Conservation (phyloP, 257 asterid genomes). For the Fraxinus excelsior region DNA sequence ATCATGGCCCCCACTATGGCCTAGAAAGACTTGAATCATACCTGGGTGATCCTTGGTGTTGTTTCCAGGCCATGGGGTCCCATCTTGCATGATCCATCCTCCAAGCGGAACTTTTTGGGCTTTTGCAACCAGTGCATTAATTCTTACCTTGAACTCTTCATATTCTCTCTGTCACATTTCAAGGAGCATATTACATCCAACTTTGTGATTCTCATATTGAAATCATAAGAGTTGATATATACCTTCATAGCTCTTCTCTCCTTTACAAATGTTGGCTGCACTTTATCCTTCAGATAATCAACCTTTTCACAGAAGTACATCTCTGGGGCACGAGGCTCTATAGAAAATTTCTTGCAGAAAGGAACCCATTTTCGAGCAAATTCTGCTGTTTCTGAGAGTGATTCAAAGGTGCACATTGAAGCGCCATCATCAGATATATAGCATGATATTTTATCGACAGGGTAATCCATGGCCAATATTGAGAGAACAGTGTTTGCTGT, state of each 20-base stretch:
- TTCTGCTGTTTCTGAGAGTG: constrained; percentile 94
- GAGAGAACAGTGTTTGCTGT: constrained; percentile 91
- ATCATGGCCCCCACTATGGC: constrained; percentile 93
- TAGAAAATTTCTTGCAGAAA: constrained; percentile 79
- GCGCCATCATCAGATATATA: constrained; percentile 98
- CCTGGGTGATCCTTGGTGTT: constrained; percentile 98
- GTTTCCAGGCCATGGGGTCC: constrained; percentile 99
- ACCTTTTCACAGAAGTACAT: constrained; percentile 86
- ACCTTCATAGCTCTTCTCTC: constrained; percentile 99
- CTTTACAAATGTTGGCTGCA: constrained; percentile 94
- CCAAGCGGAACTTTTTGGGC: constrained; percentile 90
- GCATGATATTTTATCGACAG: constrained; percentile 88
- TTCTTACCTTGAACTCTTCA: constrained; percentile 89
- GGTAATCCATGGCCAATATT: constrained; percentile 92
- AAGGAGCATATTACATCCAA: constrained; percentile 6
- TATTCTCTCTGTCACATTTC: constrained; percentile 77
- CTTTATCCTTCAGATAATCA: constrained; percentile 89
- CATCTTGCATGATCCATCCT: constrained; percentile 99
- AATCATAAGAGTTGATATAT: constrained; percentile 17
- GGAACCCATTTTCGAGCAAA: constrained; percentile 95
- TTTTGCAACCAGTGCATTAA: constrained; percentile 94
- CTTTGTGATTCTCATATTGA: neutral
- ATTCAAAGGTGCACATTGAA: constrained; percentile 91
- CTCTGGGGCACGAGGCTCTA: constrained; percentile 99
- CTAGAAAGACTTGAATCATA: constrained; percentile 97